Evolutionary conservation across 805 yeast species (phyloP).

Genomic region (Spathaspora sp.): DNA sequence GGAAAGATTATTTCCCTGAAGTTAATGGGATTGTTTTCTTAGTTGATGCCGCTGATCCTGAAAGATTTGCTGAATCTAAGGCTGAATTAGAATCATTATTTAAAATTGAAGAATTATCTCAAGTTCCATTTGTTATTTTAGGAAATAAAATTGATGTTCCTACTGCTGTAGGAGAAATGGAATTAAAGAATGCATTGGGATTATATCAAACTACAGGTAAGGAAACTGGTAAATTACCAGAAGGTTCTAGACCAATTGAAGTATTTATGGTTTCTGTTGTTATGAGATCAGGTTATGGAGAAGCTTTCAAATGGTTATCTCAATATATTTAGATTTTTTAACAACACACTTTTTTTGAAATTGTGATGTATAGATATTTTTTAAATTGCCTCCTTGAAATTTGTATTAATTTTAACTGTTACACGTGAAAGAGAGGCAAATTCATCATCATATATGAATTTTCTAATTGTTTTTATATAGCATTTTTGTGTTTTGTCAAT

Average conservation of each 20-base stretch:
- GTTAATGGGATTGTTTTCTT: conserved; percentile 95
- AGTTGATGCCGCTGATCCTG: conserved; percentile 96
- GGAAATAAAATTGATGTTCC: conserved; percentile 97
- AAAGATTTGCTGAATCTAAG: conserved; percentile 90
- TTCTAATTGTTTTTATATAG: too few relatives aligned
- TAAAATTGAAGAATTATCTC: conserved; percentile 83
- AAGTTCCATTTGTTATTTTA: conserved; percentile 87
- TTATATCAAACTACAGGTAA: conserved; percentile 85
- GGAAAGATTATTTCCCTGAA: conserved; percentile 99
- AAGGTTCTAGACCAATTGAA: conserved; percentile 87
- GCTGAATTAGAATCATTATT: conserved; percentile 92
- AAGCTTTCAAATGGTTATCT: conserved; percentile 97
- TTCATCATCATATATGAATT: too few relatives aligned
- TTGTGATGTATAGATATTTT: neutral
- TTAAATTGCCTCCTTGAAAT: neutral
- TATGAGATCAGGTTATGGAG: conserved; percentile 98
- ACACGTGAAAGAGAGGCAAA: too few relatives aligned
- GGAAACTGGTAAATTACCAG: conserved; percentile 58
- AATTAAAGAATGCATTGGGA: conserved; percentile 86
- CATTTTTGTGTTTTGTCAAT: too few relatives aligned
- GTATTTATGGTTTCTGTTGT: conserved; percentile 97
- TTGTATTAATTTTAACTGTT: too few relatives aligned
- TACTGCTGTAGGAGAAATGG: conserved; percentile 91
- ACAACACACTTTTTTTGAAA: neutral
- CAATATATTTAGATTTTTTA: conserved; percentile 66